These are phyloP conservation scores for Fusarium chuoi DNA, from an alignment of 2,329 filamentous ascomycete species.

Conservation along the genomic window DNA sequence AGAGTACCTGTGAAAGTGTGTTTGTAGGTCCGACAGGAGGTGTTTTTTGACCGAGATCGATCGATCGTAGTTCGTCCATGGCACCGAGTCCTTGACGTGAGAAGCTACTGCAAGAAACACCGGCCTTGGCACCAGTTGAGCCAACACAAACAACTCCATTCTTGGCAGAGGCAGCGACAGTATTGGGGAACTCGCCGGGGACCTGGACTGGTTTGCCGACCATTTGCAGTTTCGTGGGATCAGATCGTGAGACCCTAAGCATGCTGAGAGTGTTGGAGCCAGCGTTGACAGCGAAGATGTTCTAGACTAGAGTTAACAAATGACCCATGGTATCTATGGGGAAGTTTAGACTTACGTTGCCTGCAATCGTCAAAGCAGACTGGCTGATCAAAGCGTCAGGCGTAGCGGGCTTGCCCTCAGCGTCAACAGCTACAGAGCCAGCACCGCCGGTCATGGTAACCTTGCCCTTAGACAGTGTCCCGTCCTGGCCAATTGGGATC, in stretches of 20 bases:
- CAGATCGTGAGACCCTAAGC: conserved; percentile 54
- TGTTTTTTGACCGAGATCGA: conserved; percentile 65
- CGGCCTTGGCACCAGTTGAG: conserved; percentile 55
- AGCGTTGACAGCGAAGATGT: conserved; percentile 63
- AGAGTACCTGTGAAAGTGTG: conserved; percentile 70
- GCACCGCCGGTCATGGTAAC: conserved; percentile 59
- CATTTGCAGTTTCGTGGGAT: conserved; percentile 58
- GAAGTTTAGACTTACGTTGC: conserved; percentile 53
- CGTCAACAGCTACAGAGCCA: conserved; percentile 55
- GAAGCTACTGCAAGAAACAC: conserved; percentile 58
- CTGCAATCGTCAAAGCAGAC: conserved; percentile 59
- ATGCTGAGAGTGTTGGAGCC: conserved; percentile 64
- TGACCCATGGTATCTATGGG: accelerated
- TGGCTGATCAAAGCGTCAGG: conserved; percentile 65
- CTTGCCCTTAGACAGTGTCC: conserved; percentile 56
- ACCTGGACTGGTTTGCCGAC: conserved; percentile 56
- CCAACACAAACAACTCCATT: conserved; percentile 59
- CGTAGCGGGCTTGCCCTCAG: conserved; percentile 50
- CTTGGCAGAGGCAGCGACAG: conserved; percentile 58
- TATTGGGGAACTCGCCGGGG: conserved; percentile 64
- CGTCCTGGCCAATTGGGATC: conserved; percentile 58
- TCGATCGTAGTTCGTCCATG: conserved; percentile 58
- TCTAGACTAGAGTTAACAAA: conserved; percentile 45
- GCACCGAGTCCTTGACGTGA: conserved; percentile 50
- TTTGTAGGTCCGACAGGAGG: conserved; percentile 68